A percentile compares a stretch with the other conserved stretches of the same genome.
Evolutionary conservation across 495 filamentous ascomycete species (phyloP).

Genomic region (Aspergillus haitiensis): DNA sequence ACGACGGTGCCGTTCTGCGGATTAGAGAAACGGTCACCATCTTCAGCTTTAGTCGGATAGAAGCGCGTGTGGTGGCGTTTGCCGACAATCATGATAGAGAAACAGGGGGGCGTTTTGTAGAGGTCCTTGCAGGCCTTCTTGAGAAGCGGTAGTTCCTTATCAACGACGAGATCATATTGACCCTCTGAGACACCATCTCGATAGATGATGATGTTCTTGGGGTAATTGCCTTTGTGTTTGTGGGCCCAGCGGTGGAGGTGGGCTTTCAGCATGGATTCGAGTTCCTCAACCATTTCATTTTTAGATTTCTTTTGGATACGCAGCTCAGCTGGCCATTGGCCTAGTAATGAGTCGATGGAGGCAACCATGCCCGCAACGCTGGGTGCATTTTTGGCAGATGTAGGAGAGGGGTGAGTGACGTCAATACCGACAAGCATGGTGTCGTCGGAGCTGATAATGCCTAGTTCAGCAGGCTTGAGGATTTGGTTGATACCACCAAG

Average conservation of each 20-base stretch:
- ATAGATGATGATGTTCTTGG: conserved; percentile 79
- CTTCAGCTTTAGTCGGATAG: conserved; percentile 57
- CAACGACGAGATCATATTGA: conserved; percentile 65
- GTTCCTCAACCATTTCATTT: conserved; percentile 59
- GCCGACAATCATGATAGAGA: conserved; percentile 57
- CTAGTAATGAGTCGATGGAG: conserved; percentile 60
- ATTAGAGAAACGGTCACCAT: conserved; percentile 61
- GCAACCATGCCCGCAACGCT: conserved; percentile 78
- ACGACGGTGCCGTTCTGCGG: conserved; percentile 77
- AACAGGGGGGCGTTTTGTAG: conserved; percentile 56
- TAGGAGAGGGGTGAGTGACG: conserved; percentile 85
- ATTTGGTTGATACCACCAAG: conserved; percentile 78
- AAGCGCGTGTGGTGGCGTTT: conserved; percentile 94
- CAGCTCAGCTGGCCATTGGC: conserved; percentile 66
- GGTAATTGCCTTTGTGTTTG: conserved; percentile 49
- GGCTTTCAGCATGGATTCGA: conserved; percentile 57
- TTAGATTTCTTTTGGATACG: conserved; percentile 52
- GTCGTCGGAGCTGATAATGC: conserved; percentile 57
- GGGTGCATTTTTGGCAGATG: conserved; percentile 58
- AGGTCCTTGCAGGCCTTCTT: conserved; percentile 54
- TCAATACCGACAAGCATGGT: conserved; percentile 89
- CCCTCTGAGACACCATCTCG: conserved; percentile 91
- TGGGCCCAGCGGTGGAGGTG: conserved; percentile 62
- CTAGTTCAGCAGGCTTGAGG: conserved; percentile 50
- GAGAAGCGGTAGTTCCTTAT: conserved; percentile 58